These are phyloP conservation scores for Nigrograna mackinnonii DNA, from an alignment of 2,329 filamentous ascomycete species.

Conservation along the genomic window DNA sequence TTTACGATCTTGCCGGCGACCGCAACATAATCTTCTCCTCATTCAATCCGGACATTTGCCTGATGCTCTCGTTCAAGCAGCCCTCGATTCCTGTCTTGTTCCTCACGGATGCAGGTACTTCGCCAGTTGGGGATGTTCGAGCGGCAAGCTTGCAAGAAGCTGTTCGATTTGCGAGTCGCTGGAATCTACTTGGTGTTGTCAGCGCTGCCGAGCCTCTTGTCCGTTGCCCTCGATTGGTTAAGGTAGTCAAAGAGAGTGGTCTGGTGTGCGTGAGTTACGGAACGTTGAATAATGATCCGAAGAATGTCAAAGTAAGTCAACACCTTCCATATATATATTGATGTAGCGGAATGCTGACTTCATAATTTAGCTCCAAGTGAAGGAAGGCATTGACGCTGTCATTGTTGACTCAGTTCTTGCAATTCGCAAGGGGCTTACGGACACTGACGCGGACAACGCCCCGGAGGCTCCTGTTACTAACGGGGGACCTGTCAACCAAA, in stretches of 20 bases:
- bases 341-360: neutral
- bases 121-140: constrained; percentile 81
- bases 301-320: constrained; percentile 76
- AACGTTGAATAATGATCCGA: constrained; percentile 82
- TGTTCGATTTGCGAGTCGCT: constrained; percentile 88
- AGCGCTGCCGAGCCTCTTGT: constrained; percentile 86
- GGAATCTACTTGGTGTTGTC: constrained; percentile 93
- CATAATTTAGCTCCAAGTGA: constrained; percentile 73
- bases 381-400: constrained; percentile 94
- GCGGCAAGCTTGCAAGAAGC: constrained; percentile 94
- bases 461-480: neutral
- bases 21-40: constrained; percentile 97
- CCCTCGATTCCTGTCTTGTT: constrained; percentile 95
- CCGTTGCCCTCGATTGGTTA: constrained; percentile 83
- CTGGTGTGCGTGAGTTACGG: constrained; percentile 96
- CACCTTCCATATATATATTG: neutral
- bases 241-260: constrained; percentile 91
- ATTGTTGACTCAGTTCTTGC: constrained; percentile 95
- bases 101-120: constrained; percentile 85
- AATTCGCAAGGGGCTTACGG: constrained; percentile 78
- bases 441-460: neutral
- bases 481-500: neutral
- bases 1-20: constrained; percentile 80
- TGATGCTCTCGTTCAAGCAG: constrained; percentile 94
- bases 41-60: constrained; percentile 96